Percentiles rank a stretch among this genome's conserved stretches.
Conservation (phyloP, 345 rosid genomes). For the Hypericum androsaemum region DNA sequence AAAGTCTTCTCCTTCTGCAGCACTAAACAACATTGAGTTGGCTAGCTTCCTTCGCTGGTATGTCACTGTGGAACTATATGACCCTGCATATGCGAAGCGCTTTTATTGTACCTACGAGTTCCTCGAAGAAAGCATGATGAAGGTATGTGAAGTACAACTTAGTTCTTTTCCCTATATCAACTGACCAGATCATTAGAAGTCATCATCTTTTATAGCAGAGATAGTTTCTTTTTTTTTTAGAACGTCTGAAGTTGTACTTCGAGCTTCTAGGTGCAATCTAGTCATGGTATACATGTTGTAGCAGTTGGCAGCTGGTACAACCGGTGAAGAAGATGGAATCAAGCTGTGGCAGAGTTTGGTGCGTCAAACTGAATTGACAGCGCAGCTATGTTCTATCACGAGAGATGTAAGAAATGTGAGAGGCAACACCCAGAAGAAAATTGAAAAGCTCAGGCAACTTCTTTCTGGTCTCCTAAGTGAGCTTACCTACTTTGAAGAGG, state of each 20-base stretch:
- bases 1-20: conserved; percentile 29
- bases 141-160: conserved; percentile 32
- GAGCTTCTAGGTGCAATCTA: conserved; percentile 9
- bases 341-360: conserved; percentile 90
- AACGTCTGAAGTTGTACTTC: too few relatives aligned
- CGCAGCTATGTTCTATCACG: conserved; percentile 80
- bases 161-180: too few relatives aligned
- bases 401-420: conserved; percentile 92
- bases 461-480: conserved; percentile 93
- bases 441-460: conserved; percentile 95
- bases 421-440: conserved; percentile 96
- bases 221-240: too few relatives aligned
- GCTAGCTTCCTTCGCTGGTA: conserved; percentile 97
- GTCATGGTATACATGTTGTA: conserved; percentile 15
- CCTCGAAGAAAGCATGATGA: conserved; percentile 59
- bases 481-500: conserved; percentile 96
- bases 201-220: too few relatives aligned
- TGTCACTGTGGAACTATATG: conserved; percentile 86
- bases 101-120: conserved; percentile 70
- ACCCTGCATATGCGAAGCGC: conserved; percentile 73
- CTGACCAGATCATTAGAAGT: too few relatives aligned
- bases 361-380: conserved; percentile 90
- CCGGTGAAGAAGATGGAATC: conserved; percentile 66
- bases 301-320: conserved; percentile 52
- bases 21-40: conserved; percentile 69